Evolutionary conservation across 352 stramenopile species (phyloP), one percentile per base, ranked within the genome.

Genomic region (Phytopythium kandeliae): DNA sequence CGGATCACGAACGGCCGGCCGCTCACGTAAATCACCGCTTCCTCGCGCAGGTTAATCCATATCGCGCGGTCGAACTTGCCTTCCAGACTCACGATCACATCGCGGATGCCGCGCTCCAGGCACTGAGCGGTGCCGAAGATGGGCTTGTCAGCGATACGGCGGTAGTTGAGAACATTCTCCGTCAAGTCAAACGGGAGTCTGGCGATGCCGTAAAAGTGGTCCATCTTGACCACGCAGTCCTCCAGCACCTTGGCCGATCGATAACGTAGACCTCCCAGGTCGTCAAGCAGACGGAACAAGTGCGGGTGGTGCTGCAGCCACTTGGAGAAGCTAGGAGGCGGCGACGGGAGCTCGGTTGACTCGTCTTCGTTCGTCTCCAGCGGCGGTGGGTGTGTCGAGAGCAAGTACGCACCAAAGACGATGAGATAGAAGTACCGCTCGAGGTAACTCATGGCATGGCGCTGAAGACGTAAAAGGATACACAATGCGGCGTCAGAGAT

Each of bases 31-130:
- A 96, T 75, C 12, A 97, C 74, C n/a, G 85, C 85, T 66, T 96
- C 88, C 62, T 96, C 86, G 4, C 88, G 81, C 44, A 97, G 60
- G 44, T 97, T 97, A 59, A 95, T 92, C 86, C 86, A 97, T 22
- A 95, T 91, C 9, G 76, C 80, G 24, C 74, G 78, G 34, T 84
- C 78, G 31, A 83, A 86, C 19, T 78, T 64, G 3, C 54, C 54
- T 24, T 69, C 61, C 45, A 91, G 66, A 52, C 86, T 57, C 16
- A 69, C 41, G 17, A 91, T 60, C 4, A 92, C 81, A 37, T 92
- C 82, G 1, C 61, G 49, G 26, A 95, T 86, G 2, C 84, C 84
- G 34, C 71, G 60, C 53, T 94, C 82, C 15, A 92, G 62, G 45
- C 71, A 89, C 55, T 95, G 81, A 1, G 86, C 81, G 11, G 76